A percentile compares a stretch with the other conserved stretches of the same genome.
Evolutionary conservation across 2,329 filamentous ascomycete species (phyloP).

Genomic region (Gaeumannomyces tritici): DNA sequence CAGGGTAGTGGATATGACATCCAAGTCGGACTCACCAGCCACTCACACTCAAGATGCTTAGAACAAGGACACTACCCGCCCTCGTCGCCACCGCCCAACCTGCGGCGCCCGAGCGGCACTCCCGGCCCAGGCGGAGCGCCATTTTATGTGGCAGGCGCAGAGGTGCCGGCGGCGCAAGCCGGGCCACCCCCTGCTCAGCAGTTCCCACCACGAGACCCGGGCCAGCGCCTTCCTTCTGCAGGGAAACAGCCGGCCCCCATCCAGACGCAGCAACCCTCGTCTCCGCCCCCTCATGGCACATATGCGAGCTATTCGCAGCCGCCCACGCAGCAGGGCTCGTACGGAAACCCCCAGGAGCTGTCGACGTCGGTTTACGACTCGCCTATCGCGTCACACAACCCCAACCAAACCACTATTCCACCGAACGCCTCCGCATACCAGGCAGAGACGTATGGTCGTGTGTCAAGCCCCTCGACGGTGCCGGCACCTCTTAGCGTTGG

Average conservation of each 20-base stretch:
- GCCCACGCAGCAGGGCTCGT: constrained; percentile 57
- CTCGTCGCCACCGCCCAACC: constrained; percentile 41
- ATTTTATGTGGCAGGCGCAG: constrained; percentile 56
- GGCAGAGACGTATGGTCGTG: constrained; percentile 27
- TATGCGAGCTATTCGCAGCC: constrained; percentile 31
- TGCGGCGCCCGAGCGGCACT: constrained; percentile 41
- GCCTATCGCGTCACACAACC: constrained; percentile 48
- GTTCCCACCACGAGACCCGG: constrained; percentile 42
- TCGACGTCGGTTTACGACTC: constrained; percentile 71
- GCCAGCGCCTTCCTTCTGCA: constrained; percentile 35
- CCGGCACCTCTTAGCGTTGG: constrained; percentile 14
- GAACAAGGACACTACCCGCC: constrained; percentile 37
- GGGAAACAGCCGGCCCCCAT: constrained; percentile 38
- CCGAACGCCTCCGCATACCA: constrained; percentile 28
- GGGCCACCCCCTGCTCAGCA: constrained; percentile 27
- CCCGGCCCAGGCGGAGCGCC: constrained; percentile 43
- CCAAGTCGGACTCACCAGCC: not conserved
- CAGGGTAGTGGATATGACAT: not conserved
- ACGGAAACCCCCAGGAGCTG: constrained; percentile 66
- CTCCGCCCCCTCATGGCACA: constrained; percentile 37
- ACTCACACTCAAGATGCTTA: constrained; percentile 10
- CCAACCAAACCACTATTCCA: constrained; percentile 32
- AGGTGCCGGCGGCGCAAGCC: constrained; percentile 33
- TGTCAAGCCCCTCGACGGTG: constrained; percentile 18
- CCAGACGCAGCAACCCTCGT: constrained; percentile 29